These are phyloP conservation scores for Anthoceros angustus DNA, from an alignment of 225 moss, liverwort and hornwort genomes.

Conservation along the genomic window DNA sequence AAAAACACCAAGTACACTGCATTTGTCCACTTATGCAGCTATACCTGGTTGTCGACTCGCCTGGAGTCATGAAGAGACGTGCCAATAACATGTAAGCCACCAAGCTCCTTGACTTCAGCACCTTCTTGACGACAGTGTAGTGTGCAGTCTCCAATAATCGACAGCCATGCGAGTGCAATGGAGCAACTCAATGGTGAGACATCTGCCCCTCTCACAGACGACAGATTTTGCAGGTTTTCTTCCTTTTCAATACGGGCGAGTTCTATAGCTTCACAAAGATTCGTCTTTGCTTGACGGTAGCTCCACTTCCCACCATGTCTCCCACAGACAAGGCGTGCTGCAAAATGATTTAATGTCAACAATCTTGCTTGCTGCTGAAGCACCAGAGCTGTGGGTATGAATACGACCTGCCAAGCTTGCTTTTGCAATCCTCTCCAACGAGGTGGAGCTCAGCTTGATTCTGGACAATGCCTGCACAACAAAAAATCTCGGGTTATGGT, in stretches of 20 bases:
- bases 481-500: background rate
- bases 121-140: constrained; percentile 73
- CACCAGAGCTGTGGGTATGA: background rate
- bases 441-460: constrained; percentile 47
- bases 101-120: constrained; percentile 70
- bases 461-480: constrained; percentile 51
- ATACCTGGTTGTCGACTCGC: constrained; percentile 92
- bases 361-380: background rate
- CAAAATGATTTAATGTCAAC: background rate
- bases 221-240: constrained; percentile 37
- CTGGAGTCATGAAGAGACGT: constrained; percentile 92
- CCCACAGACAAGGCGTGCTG: constrained; percentile 47
- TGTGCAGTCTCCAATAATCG: constrained; percentile 64
- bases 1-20: background rate
- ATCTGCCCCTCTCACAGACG: constrained; percentile 39
- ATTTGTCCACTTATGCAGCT: background rate
- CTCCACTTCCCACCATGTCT: constrained; percentile 35
- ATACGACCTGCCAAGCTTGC: constrained; percentile 42
- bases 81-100: constrained; percentile 91
- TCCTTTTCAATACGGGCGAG: constrained; percentile 49
- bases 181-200: constrained; percentile 33
- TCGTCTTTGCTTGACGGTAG: constrained; percentile 74
- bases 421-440: constrained; percentile 39
- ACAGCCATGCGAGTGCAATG: constrained; percentile 70
- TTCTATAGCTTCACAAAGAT: constrained; percentile 53